These are phyloP conservation scores for Mucuna pruriens DNA, from an alignment of 306 rosid genomes.

Conservation along the genomic window DNA sequence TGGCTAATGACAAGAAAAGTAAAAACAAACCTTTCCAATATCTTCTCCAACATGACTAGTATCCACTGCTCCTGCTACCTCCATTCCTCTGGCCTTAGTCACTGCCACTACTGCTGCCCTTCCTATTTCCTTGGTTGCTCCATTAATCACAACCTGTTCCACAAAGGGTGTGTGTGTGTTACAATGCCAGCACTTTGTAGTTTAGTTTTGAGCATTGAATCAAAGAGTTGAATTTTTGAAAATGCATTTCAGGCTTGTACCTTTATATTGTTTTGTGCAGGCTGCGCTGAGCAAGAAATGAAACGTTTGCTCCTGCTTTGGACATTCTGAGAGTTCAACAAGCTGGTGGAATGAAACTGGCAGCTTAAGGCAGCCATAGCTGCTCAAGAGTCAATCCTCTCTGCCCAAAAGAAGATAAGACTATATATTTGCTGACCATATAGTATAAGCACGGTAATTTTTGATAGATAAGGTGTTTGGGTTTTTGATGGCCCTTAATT, in stretches of 20 bases:
- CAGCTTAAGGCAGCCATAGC: conserved; percentile 74
- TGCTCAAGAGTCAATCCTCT: conserved; percentile 38
- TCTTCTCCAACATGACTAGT: conserved; percentile 52
- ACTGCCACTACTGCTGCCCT: conserved; percentile 88
- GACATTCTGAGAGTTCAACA: conserved; percentile 36
- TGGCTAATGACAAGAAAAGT: background rate
- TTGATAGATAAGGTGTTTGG: conserved; percentile 54
- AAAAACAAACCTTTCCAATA: conserved; percentile 51
- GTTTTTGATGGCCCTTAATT: conserved; percentile 32
- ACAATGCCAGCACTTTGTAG: background rate
- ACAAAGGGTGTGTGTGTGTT: background rate
- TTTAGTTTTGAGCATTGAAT: background rate
- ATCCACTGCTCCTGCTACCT: conserved; percentile 57
- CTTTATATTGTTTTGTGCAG: conserved; percentile 71
- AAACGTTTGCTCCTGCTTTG: conserved; percentile 48
- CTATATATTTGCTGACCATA: conserved; percentile 36
- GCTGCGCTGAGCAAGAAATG: conserved; percentile 68
- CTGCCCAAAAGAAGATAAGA: conserved; percentile 55
- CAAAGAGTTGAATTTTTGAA: background rate
- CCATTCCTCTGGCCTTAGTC: conserved; percentile 68
- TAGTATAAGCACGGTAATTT: background rate
- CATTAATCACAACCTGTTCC: conserved; percentile 79
- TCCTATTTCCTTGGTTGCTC: conserved; percentile 96
- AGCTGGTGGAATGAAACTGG: conserved; percentile 51
- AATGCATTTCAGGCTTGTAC: conserved; percentile 37